These are phyloP conservation scores for Polytolypa hystricis DNA, from an alignment of 2,329 filamentous ascomycete genomes.

Conservation along the genomic window DNA sequence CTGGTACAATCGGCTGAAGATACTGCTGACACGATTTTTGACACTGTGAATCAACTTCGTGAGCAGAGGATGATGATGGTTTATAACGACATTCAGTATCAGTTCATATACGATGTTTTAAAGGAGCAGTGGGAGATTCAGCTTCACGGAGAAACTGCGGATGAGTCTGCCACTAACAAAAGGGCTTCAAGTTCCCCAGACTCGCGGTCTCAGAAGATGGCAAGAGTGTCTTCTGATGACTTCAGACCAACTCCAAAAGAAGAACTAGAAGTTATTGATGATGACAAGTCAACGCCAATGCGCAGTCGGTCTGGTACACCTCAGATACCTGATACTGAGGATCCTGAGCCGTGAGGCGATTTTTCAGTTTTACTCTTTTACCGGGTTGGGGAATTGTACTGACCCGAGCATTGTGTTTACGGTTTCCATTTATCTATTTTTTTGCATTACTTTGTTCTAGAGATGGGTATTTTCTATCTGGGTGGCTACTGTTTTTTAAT, in stretches of 20 bases:
- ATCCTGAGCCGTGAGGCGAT: too few relatives aligned
- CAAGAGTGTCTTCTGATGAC: constrained; percentile 14
- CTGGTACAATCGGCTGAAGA: constrained; percentile 41
- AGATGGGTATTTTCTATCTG: background rate
- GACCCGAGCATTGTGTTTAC: too few relatives aligned
- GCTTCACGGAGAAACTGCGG: constrained; percentile 18
- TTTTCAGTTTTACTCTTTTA: too few relatives aligned
- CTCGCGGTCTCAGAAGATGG: constrained; percentile 8
- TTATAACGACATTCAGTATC: constrained; percentile 72
- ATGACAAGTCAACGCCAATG: constrained; percentile 14
- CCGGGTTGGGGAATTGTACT: too few relatives aligned
- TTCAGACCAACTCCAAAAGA: constrained; percentile 24
- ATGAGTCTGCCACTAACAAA: constrained; percentile 9
- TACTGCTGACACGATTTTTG: constrained; percentile 58
- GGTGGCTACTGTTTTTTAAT: background rate
- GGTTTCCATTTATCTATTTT: too few relatives aligned
- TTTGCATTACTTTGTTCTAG: constrained; percentile 1
- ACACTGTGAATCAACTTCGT: constrained; percentile 68
- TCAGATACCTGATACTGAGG: constrained; percentile 21
- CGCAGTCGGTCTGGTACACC: constrained; percentile 21
- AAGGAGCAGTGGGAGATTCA: constrained; percentile 41
- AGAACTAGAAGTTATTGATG: constrained; percentile 21
- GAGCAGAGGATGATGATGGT: constrained; percentile 94
- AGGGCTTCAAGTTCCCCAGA: constrained; percentile 4
- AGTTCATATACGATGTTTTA: constrained; percentile 81